Conservation (phyloP, 176 grass and related monocot genomes). For the Puccinellia tenuiflora region DNA sequence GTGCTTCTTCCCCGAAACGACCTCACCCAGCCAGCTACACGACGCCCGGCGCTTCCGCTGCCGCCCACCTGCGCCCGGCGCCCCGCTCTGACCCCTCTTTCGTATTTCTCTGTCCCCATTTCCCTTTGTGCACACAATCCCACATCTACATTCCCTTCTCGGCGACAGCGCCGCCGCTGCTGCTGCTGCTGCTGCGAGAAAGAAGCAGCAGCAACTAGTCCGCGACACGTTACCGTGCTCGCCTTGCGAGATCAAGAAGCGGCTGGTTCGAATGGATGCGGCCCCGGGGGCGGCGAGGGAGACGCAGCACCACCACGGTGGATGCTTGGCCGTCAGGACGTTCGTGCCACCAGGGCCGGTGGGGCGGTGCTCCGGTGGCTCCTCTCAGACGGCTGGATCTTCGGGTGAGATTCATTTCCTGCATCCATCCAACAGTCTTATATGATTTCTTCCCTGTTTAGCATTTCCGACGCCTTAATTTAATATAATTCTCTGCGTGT, state of each 20-base stretch:
- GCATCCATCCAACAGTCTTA: background rate
- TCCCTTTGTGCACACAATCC: background rate
- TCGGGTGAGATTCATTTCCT: slow-evolving; percentile 18
- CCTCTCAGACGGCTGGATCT: slow-evolving; percentile 27
- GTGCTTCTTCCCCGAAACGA: slow-evolving; percentile 25
- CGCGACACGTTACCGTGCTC: background rate
- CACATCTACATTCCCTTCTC: background rate
- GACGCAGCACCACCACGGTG: slow-evolving; percentile 1
- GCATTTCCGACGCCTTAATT: background rate
- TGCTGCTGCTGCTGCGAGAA: background rate
- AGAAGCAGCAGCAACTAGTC: background rate
- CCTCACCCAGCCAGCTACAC: slow-evolving; percentile 12
- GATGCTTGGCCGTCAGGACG: slow-evolving; percentile 32
- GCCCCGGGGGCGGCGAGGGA: background rate
- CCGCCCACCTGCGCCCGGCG: slow-evolving; percentile 1
- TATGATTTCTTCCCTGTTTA: background rate
- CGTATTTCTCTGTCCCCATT: background rate
- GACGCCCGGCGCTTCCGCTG: slow-evolving; percentile 11
- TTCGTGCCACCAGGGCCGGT: background rate
- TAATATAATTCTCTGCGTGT: background rate
- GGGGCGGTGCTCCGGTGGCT: slow-evolving; percentile 22
- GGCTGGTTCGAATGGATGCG: slow-evolving; percentile 19
- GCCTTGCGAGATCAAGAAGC: background rate
- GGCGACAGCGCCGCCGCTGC: background rate
- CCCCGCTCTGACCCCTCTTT: background rate